Evolutionary conservation across 2,329 filamentous ascomycete species (phyloP).

Genomic region (Ophiostoma tasmaniense): DNA sequence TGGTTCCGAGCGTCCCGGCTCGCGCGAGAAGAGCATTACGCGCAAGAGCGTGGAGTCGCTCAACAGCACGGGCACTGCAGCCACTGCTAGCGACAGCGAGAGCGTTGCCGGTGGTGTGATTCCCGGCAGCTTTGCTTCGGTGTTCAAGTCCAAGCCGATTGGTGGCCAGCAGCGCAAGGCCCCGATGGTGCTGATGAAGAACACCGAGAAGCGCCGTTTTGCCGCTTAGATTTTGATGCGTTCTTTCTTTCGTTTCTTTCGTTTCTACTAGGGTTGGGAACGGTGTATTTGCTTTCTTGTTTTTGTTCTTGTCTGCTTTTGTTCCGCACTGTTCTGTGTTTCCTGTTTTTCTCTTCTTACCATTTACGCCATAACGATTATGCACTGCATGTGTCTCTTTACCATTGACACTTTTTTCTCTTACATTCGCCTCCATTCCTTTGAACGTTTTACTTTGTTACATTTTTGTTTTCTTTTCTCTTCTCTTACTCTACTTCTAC

Average conservation of each 20-base stretch:
- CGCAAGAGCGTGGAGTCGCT: constrained; percentile 56
- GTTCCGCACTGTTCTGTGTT: not conserved
- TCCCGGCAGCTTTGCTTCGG: constrained; percentile 57
- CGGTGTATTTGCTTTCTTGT: not conserved
- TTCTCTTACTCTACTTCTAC: not conserved
- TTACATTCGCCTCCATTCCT: constrained; percentile 5
- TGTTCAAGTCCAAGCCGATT: constrained; percentile 56
- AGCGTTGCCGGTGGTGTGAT: constrained; percentile 31
- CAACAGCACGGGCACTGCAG: constrained; percentile 37
- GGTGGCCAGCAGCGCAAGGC: constrained; percentile 63
- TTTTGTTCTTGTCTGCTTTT: not conserved
- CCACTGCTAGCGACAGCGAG: constrained; percentile 32
- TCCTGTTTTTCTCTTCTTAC: not conserved
- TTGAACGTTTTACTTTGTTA: not conserved
- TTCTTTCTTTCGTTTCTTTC: not conserved
- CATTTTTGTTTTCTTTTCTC: not conserved
- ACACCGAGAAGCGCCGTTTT: constrained; percentile 71
- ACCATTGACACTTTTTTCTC: not conserved
- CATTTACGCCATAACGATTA: constrained; percentile 10
- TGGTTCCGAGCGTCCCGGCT: constrained; percentile 73
- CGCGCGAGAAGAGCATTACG: constrained; percentile 49
- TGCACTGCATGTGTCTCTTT: constrained; percentile 7
- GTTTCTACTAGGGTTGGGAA: not conserved
- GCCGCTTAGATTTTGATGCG: constrained; percentile 2
- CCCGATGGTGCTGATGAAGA: constrained; percentile 79